phyloP scores from a whole-genome alignment of 1,139 yeast species.

The Candida dubliniensis region DNA sequence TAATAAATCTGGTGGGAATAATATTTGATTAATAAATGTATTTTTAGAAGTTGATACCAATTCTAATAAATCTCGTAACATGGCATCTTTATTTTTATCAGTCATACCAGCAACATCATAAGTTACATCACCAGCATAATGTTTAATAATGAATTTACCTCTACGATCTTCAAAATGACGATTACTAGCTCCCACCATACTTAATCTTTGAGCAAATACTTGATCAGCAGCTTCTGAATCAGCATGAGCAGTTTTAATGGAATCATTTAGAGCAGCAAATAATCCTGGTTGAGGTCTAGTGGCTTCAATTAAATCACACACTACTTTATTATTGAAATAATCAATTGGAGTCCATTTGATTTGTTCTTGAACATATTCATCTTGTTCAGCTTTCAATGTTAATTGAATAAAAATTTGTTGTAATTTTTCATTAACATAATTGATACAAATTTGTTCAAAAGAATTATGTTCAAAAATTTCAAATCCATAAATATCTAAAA shows the following conservation, averaged over 20 bases:
- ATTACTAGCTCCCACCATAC: constrained; percentile 74
- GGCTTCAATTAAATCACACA: constrained; percentile 94
- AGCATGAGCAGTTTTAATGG: constrained; percentile 98
- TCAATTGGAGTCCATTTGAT: constrained; percentile 98
- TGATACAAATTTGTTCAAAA: constrained; percentile 95
- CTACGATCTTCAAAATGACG: constrained; percentile 90
- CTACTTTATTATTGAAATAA: constrained; percentile 93
- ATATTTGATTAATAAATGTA: constrained; percentile 53
- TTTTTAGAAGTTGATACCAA: constrained; percentile 72
- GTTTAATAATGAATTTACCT: constrained; percentile 86
- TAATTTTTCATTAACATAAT: constrained; percentile 93
- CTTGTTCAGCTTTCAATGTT: constrained; percentile 95
- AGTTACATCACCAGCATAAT: constrained; percentile 98
- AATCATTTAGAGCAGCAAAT: constrained; percentile 94
- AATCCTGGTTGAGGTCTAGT: constrained; percentile 91
- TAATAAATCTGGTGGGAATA: constrained; percentile 70
- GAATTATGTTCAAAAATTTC: constrained; percentile 97
- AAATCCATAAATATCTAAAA: constrained; percentile 96
- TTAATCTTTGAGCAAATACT: constrained; percentile 89
- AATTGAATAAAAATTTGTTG: constrained; percentile 96
- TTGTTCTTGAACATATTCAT: constrained; percentile 92
- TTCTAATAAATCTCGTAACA: constrained; percentile 85
- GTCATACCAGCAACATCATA: constrained; percentile 92
- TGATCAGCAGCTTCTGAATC: constrained; percentile 97
- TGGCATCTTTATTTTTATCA: constrained; percentile 93